These are phyloP conservation scores for Penicillium steckii DNA, from an alignment of 495 filamentous ascomycete species.

Conservation along the genomic window DNA sequence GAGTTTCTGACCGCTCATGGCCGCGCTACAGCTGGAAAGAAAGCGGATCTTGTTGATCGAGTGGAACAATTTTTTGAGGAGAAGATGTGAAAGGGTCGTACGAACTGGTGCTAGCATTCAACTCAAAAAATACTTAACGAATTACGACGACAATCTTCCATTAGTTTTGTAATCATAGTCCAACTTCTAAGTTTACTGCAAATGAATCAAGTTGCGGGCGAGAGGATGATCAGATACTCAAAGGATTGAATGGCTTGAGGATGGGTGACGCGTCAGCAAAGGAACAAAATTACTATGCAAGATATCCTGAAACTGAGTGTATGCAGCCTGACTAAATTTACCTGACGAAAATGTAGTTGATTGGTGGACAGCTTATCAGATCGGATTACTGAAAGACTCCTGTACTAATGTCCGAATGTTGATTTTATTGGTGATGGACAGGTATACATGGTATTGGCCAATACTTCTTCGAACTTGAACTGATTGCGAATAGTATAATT, in stretches of 20 bases:
- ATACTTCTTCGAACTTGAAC: too few relatives aligned
- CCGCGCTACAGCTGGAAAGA: conserved; percentile 64
- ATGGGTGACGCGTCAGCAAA: conserved; percentile 14
- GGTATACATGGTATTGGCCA: too few relatives aligned
- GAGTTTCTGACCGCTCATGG: conserved; percentile 63
- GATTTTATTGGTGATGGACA: conserved; percentile 58
- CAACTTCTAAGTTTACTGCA: too few relatives aligned
- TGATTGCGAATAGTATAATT: too few relatives aligned
- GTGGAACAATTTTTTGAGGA: conserved; percentile 75
- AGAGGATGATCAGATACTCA: not conserved
- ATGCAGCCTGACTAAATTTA: conserved; percentile 35
- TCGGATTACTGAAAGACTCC: conserved; percentile 45
- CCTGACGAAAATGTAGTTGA: conserved; percentile 18
- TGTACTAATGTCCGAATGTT: conserved; percentile 45
- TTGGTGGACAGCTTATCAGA: conserved; percentile 35
- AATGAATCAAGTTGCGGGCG: too few relatives aligned
- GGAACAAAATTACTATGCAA: conserved; percentile 28
- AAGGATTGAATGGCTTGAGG: not conserved
- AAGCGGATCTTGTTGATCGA: conserved; percentile 74
- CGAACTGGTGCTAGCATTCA: not conserved
- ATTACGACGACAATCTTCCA: conserved; percentile 6
- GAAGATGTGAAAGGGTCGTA: conserved; percentile 27
- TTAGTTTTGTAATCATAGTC: too few relatives aligned
- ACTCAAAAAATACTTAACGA: conserved; percentile 10
- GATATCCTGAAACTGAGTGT: conserved; percentile 28